Percentiles rank a stretch among this genome's conserved stretches.
Evolutionary conservation across 2,329 filamentous ascomycete genomes (phyloP).

Genomic region (Fusarium tupiense): DNA sequence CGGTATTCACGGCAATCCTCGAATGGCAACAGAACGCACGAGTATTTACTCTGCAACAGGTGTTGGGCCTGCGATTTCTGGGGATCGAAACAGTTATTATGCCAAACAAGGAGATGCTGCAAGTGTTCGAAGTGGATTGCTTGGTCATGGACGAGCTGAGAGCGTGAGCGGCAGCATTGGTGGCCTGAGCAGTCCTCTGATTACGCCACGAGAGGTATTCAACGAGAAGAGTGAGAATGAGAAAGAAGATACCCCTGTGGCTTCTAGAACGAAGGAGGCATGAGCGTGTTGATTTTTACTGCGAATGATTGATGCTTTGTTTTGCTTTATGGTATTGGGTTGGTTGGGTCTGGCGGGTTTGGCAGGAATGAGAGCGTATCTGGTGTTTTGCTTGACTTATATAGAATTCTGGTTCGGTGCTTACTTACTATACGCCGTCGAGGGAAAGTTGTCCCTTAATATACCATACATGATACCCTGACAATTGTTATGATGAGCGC

Average conservation of each 20-base stretch:
- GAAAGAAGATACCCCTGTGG: conserved; percentile 27
- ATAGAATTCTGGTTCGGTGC: conserved; percentile 37
- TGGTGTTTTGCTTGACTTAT: conserved; percentile 25
- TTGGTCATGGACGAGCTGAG: conserved; percentile 82
- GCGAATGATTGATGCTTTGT: conserved; percentile 35
- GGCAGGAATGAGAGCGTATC: conserved; percentile 26
- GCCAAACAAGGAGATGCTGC: conserved; percentile 75
- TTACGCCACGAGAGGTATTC: conserved; percentile 62
- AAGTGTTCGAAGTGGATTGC: conserved; percentile 79
- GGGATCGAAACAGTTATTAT: conserved; percentile 86
- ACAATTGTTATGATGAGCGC: background rate
- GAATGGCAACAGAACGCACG: conserved; percentile 68
- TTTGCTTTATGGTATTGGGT: conserved; percentile 20
- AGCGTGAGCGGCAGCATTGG: conserved; percentile 82
- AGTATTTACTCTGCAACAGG: conserved; percentile 85
- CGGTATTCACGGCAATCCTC: conserved; percentile 61
- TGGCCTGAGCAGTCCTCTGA: conserved; percentile 69
- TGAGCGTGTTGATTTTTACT: conserved; percentile 7
- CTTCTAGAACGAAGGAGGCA: conserved; percentile 33
- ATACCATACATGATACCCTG: conserved; percentile 46
- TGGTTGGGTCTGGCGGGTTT: conserved; percentile 22
- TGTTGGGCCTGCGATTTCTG: conserved; percentile 70
- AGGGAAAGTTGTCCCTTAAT: conserved; percentile 36
- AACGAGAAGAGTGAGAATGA: conserved; percentile 49
- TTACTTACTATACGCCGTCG: conserved; percentile 31